phyloP scores from a whole-genome alignment of 2,329 filamentous ascomycete species.

The Monosporascus sp. region DNA sequence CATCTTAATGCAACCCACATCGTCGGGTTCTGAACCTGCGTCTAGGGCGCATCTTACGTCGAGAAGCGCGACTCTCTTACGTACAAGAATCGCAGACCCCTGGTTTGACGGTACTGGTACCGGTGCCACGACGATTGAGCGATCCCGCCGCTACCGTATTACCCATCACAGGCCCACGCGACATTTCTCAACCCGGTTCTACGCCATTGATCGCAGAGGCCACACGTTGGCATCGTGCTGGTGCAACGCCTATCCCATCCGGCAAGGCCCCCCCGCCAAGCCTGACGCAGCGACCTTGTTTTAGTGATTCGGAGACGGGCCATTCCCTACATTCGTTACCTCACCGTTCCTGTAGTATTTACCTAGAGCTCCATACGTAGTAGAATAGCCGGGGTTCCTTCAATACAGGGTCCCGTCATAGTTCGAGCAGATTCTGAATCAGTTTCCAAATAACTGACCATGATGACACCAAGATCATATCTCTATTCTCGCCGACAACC shows the following conservation, averaged over 20 bases:
- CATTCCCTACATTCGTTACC: conserved; percentile 9
- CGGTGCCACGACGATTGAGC: background rate
- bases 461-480: conserved; percentile 37
- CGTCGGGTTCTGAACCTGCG: conserved; percentile 11
- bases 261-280: background rate
- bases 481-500: conserved; percentile 30
- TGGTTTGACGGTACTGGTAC: background rate
- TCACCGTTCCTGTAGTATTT: background rate
- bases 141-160: background rate
- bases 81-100: conserved; percentile 21
- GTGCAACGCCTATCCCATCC: background rate
- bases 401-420: background rate
- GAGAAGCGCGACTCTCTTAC: conserved; percentile 17
- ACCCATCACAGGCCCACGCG: background rate
- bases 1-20: background rate
- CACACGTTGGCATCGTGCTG: background rate
- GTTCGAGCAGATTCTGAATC: no score
- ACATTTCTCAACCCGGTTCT: background rate
- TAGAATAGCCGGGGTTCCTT: conserved; percentile 11
- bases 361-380: background rate
- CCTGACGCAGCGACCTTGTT: no score
- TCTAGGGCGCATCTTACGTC: conserved; percentile 13
- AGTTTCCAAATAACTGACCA: conserved; percentile 8
- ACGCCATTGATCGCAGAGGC: background rate
- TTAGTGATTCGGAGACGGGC: background rate